These are phyloP conservation scores for Nepenthes mirabilis DNA, from an alignment of 148 eudicot species.

Conservation along the genomic window DNA sequence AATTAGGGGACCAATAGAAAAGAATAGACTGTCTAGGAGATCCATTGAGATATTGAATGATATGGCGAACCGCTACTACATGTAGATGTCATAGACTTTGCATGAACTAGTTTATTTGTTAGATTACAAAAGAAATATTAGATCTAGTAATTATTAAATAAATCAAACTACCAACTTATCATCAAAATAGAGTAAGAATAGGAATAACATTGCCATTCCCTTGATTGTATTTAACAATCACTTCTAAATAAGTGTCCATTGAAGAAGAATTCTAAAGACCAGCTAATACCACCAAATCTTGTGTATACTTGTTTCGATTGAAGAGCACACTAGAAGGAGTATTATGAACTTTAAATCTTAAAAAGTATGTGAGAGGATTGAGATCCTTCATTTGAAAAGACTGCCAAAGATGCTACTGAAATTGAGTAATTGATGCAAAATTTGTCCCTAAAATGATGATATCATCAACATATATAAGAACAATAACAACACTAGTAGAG, in stretches of 20 bases:
- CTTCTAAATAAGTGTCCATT: background rate
- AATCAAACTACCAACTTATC: background rate
- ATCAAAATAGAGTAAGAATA: background rate
- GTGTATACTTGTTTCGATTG: background rate
- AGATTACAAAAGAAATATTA: background rate
- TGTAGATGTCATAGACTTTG: background rate
- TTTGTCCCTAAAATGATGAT: background rate
- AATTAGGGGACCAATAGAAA: background rate
- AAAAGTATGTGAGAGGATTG: constrained; percentile 1
- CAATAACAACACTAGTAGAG: background rate
- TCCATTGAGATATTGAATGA: background rate
- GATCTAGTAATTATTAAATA: background rate
- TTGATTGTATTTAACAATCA: background rate
- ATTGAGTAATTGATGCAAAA: background rate
- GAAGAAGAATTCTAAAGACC: background rate
- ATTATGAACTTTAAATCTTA: background rate
- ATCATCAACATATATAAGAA: constrained; percentile 5
- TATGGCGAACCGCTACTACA: background rate
- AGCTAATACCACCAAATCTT: background rate
- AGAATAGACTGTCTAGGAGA: background rate
- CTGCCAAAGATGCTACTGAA: background rate
- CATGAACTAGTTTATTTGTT: background rate
- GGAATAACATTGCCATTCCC: background rate
- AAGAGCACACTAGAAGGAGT: background rate
- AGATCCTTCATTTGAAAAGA: constrained; percentile 8